Base-by-base conservation (phyloP, 345 rosid genomes). In the Citrus trifoliata region DNA sequence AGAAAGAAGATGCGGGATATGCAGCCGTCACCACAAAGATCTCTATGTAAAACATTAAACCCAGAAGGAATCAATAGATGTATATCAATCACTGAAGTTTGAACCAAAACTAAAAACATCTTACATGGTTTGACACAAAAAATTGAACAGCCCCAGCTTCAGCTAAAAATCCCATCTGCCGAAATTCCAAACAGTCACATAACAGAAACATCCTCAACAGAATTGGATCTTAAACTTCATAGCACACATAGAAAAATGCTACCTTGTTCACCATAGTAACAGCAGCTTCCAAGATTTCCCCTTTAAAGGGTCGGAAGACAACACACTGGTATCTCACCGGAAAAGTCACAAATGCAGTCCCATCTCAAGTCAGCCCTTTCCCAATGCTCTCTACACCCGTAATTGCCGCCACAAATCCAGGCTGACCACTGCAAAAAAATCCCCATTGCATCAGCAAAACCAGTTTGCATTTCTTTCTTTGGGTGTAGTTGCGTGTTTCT, bases 81-180 rank as follows among this genome's bases (percentile, higher is more conserved):
- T 14, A 73, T 2, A 62, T 14, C 13, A 71, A 64, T 40, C 42
- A n/a, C 7, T 22, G 48, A 42, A 40, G 48, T 10, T 95, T 86
- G 74, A 73, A 38, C 25, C 73, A 70, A 27, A 28, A 73, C 28
- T 51, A 63, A 30, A 27, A 32, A 25, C 64, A 61, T 81, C 95
- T 88, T 75, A 92, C 99, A 80, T 95, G 98, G 83, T 91, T 95
- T 22, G 99, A 93, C 82, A 93, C 95, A 81, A 95, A 95, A 67
- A 67, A 95, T 87, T 93, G 97, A 87, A 95, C 98, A n/a, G 98
- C 97, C 0, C 98, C 95, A 75, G 97, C 97, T 75, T 93, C 96
- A 0, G 98, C 99, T 32, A 92, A 95, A 83, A 91, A 95, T 40
- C 99, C 99, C 97, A 95, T 92, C 97, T 51, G 56, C 28, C 61